Conservation (phyloP, 73 alveolate genomes). For the Tetrahymena elliotti region DNA sequence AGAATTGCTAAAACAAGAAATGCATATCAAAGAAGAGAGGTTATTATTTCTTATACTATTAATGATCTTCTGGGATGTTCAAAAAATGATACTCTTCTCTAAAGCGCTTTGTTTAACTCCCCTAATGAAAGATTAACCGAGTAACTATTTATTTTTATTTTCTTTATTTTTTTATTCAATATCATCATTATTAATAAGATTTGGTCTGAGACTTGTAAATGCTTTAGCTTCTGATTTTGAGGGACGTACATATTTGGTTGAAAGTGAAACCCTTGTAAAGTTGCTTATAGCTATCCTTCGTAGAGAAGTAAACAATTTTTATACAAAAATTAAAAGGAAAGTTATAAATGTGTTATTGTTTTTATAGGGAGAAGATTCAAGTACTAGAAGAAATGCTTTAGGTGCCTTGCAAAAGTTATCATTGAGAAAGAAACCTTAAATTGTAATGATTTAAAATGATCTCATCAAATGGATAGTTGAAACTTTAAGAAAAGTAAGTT, state of each 20-base stretch:
- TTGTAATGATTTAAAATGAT: slow-evolving; percentile 88
- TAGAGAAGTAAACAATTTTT: slow-evolving; percentile 20
- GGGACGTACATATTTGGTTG: slow-evolving; percentile 89
- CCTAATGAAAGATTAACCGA: slow-evolving; percentile 25
- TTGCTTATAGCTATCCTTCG: slow-evolving; percentile 70
- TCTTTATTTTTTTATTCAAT: neutral
- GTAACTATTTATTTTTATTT: neutral
- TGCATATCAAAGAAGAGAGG: slow-evolving; percentile 60
- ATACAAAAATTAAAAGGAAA: neutral
- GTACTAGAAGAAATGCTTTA: slow-evolving; percentile 85
- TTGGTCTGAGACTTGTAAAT: slow-evolving; percentile 79
- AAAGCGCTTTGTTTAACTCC: slow-evolving; percentile 15
- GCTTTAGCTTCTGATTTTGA: slow-evolving; percentile 84
- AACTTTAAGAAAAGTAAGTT: slow-evolving; percentile 49
- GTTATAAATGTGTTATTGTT: neutral
- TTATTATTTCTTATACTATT: slow-evolving; percentile 48
- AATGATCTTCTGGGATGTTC: slow-evolving; percentile 66
- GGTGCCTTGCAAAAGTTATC: slow-evolving; percentile 93
- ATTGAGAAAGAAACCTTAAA: slow-evolving; percentile 86
- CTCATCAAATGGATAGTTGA: slow-evolving; percentile 90
- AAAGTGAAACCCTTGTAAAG: slow-evolving; percentile 74
- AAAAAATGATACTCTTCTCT: slow-evolving; percentile 12
- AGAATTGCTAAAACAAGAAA: slow-evolving; percentile 68
- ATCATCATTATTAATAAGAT: slow-evolving; percentile 24
- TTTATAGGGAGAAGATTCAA: slow-evolving; percentile 70